Evolutionary conservation across 2,329 filamentous ascomycete species (phyloP).

Genomic region (Sporothrix brasiliensis): DNA sequence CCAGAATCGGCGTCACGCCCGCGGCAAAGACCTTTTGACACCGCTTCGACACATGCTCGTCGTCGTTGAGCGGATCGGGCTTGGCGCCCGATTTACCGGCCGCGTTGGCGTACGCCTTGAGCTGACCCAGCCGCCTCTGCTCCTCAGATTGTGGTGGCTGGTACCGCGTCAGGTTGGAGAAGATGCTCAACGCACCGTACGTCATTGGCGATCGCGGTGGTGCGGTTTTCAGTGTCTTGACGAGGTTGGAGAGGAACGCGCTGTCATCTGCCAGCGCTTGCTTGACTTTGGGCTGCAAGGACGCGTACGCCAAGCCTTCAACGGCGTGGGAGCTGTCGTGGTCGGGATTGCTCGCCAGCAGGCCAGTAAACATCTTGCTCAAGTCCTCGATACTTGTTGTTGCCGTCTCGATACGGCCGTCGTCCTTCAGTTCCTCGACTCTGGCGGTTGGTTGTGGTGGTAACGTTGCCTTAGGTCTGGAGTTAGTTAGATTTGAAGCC

Average conservation of each 20-base stretch:
- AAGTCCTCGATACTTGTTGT: constrained; percentile 68
- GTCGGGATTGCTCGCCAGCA: constrained; percentile 55
- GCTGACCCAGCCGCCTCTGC: constrained; percentile 85
- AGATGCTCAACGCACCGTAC: constrained; percentile 83
- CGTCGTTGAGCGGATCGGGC: constrained; percentile 71
- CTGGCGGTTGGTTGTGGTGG: constrained; percentile 47
- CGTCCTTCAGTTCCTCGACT: constrained; percentile 41
- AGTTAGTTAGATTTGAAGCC: constrained; percentile 52
- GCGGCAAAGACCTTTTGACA: constrained; percentile 80
- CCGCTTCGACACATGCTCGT: constrained; percentile 72
- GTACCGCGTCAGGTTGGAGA: constrained; percentile 83
- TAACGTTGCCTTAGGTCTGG: constrained; percentile 55
- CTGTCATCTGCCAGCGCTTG: constrained; percentile 73
- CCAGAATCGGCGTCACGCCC: constrained; percentile 74
- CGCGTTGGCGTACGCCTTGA: constrained; percentile 92
- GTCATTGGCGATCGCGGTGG: constrained; percentile 69
- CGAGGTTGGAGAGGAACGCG: constrained; percentile 68
- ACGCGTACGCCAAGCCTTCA: constrained; percentile 90
- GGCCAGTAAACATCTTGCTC: constrained; percentile 64
- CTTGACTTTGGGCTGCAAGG: constrained; percentile 81
- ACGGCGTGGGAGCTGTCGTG: constrained; percentile 69
- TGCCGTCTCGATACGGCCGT: constrained; percentile 52
- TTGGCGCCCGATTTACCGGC: constrained; percentile 61
- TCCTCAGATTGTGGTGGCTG: constrained; percentile 79
- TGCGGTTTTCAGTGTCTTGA: constrained; percentile 63